Conservation (phyloP, 2,329 filamentous ascomycete genomes). For the Nemania bipapillata region DNA sequence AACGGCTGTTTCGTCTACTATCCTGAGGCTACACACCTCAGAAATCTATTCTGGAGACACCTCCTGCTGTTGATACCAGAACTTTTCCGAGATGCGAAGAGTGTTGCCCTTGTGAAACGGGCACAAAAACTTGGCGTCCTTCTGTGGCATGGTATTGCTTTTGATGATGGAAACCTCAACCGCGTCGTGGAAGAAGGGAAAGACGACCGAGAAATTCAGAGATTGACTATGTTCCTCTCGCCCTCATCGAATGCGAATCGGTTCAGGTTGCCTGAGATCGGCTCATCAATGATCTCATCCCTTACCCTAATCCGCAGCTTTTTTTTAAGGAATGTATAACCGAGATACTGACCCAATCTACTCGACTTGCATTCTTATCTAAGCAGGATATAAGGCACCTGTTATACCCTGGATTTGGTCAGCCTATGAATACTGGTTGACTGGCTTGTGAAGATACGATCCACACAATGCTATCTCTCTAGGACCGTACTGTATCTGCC, state of each 20-base stretch:
- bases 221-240: conserved; percentile 56
- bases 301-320: conserved; percentile 36
- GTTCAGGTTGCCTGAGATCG: conserved; percentile 11
- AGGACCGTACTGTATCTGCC: too few relatives aligned
- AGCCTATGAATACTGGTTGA: neutral
- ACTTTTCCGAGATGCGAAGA: conserved; percentile 45
- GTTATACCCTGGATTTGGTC: neutral
- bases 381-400: conserved; percentile 1
- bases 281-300: conserved; percentile 26
- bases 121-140: conserved; percentile 66
- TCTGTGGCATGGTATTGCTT: conserved; percentile 72
- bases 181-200: conserved; percentile 64
- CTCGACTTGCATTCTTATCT: neutral
- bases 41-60: conserved; percentile 62
- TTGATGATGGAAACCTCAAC: conserved; percentile 69
- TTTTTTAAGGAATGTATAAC: conserved; percentile 33
- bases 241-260: conserved; percentile 26
- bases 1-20: conserved; percentile 58
- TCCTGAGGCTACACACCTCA: conserved; percentile 56
- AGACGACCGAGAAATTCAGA: conserved; percentile 65
- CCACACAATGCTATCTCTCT: neutral
- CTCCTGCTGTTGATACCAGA: conserved; percentile 53
- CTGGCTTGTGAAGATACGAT: neutral
- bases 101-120: conserved; percentile 52
- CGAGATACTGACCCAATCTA: conserved; percentile 6